phyloP scores from a whole-genome alignment of 192 early-diverging fungal genomes.

The Polychytrium aggregatum region DNA sequence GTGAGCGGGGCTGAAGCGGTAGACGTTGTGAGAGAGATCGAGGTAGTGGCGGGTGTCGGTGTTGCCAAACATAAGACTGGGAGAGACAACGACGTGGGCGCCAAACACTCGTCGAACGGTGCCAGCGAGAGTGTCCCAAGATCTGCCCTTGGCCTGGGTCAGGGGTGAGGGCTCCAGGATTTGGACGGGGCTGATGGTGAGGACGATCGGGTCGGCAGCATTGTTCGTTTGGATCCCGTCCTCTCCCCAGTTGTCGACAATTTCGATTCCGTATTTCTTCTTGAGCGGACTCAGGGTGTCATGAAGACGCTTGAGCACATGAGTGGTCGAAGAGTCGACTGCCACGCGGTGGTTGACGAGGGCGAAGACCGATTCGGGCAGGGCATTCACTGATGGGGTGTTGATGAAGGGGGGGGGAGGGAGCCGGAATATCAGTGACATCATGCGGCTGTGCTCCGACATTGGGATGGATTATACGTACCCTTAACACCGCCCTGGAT shows the following conservation, averaged over 20 bases:
- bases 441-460: no score
- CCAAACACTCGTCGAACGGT: constrained; percentile 20
- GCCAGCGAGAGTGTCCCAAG: constrained; percentile 21
- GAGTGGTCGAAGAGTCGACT: constrained; percentile 3
- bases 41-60: constrained; percentile 29
- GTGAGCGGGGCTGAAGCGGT: constrained; percentile 19
- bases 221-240: constrained; percentile 1
- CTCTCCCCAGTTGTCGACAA: neutral
- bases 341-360: constrained; percentile 29
- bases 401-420: no score
- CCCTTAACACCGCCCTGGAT: constrained; percentile 31
- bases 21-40: constrained; percentile 25
- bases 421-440: no score
- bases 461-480: neutral
- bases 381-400: constrained; percentile 27
- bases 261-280: neutral
- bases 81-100: constrained; percentile 16
- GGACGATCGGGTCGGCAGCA: no score
- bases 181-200: no score
- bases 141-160: constrained; percentile 2
- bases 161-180: constrained; percentile 21
- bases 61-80: constrained; percentile 25
- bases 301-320: constrained; percentile 6
- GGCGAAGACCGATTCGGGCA: constrained; percentile 19
- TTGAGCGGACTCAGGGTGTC: constrained; percentile 10